A percentile compares a stretch with the other conserved stretches of the same genome.
Conservation (phyloP, 176 grass and related monocot species). For the Pharus latifolius region DNA sequence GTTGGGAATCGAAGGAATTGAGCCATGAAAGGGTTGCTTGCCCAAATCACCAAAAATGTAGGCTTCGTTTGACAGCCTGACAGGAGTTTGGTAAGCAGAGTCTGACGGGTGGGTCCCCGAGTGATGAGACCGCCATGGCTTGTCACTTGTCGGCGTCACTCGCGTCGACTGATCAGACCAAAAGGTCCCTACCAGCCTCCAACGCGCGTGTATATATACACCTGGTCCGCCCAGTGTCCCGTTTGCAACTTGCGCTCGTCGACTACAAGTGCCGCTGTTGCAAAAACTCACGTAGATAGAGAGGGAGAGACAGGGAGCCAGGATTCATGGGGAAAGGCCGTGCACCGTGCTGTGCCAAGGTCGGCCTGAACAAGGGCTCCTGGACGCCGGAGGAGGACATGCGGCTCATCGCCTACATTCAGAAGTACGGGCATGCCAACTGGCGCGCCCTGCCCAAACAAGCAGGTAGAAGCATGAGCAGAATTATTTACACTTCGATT, state of each 20-base stretch:
- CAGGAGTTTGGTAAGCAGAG: slow-evolving; percentile 18
- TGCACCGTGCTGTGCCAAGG: slow-evolving; percentile 86
- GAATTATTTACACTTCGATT: too few relatives aligned
- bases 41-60: background rate
- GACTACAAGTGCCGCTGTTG: background rate
- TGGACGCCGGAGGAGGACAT: slow-evolving; percentile 83
- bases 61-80: background rate
- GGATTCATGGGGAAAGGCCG: slow-evolving; percentile 51
- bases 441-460: slow-evolving; percentile 86
- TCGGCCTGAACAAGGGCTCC: slow-evolving; percentile 81
- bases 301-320: background rate
- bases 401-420: slow-evolving; percentile 65
- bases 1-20: background rate
- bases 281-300: background rate
- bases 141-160: slow-evolving; percentile 12
- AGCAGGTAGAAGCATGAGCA: too few relatives aligned
- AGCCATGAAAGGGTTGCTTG: background rate
- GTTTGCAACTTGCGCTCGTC: slow-evolving; percentile 11
- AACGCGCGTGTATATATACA: slow-evolving; percentile 15
- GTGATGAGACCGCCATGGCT: background rate
- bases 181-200: background rate
- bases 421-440: slow-evolving; percentile 66
- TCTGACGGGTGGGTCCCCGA: background rate
- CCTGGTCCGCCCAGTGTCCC: background rate
- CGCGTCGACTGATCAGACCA: background rate